Evolutionary conservation across 352 stramenopile species (phyloP), one percentile per base, ranked within the genome.

Genomic region (Globisporangium radiosum): DNA sequence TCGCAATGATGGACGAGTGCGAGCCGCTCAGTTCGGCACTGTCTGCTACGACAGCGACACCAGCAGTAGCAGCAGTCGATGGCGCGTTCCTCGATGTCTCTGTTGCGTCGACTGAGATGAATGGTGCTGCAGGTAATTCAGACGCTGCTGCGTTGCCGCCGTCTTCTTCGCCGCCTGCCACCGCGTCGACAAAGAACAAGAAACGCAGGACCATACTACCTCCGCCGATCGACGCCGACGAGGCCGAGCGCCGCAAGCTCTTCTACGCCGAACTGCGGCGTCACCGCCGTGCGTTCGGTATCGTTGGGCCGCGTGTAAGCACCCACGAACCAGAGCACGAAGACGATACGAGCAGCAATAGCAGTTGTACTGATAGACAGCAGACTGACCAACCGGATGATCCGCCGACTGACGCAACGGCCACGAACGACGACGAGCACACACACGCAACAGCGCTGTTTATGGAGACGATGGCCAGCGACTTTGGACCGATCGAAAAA

Each of bases 221-320:
- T 14, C 50, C 50, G n/a, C 50, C 50, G 9, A 36, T 55, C 2
- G 39, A 19, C 37, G 50, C 36, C n/a, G 50, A 55, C 36, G 50
- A 55, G 36, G 50, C 50, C 11, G 36, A 55, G 50, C 50, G 50
- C 6, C 50, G 50, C 36, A 39, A 55, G 50, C 50, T 8, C 14
- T 55, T 55, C 9, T 55, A 55, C 37, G 50, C 33, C 3, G 50
- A 55, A 15, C 50, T 55, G 33, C 36, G 36, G 15, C 50, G 50
- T 36, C 50, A 55, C 15, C 50, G 50, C 11, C 50, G 50, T 15
- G 50, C 50, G 5, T 55, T 55, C 37, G 50, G 50, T 36, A 55
- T 55, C 43, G 14, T 11, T 48, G 43, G 43, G 6, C 43, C 43
- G 43, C 43, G 14, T 14, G 13, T 55, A 5, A 36, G 50, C 3